A percentile compares a stretch with the other conserved stretches of the same genome.
Conservation (phyloP, 2,329 filamentous ascomycete genomes). For the Hypoxylon sp. region DNA sequence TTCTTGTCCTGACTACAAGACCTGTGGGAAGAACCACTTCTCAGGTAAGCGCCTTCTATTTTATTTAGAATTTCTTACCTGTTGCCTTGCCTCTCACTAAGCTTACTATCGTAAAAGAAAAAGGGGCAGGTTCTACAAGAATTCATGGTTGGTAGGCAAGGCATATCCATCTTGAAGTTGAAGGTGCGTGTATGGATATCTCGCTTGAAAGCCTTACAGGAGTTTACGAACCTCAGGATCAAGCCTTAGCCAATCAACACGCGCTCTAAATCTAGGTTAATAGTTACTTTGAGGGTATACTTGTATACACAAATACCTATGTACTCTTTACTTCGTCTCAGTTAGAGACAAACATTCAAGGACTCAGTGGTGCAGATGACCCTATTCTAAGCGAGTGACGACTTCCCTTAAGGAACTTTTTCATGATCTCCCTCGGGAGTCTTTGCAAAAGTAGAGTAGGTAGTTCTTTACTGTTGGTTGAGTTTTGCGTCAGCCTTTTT, state of each 20-base stretch:
- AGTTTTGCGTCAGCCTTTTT: constrained; percentile 10
- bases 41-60: neutral
- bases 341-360: constrained; percentile 4
- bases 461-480: constrained; percentile 6
- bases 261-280: neutral
- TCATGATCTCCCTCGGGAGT: neutral
- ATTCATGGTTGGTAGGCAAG: neutral
- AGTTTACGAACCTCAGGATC: neutral
- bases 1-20: neutral
- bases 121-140: neutral
- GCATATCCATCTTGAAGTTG: neutral
- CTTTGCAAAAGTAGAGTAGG: constrained; percentile 1
- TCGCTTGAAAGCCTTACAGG: neutral
- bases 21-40: neutral
- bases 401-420: neutral
- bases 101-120: neutral
- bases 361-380: neutral
- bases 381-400: neutral
- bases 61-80: neutral
- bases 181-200: neutral
- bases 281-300: neutral
- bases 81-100: neutral
- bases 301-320: neutral
- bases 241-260: neutral
- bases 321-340: neutral